Percentiles rank a stretch among this genome's conserved stretches.
Evolutionary conservation across 257 asterid species (phyloP).

Genomic region (Jacaranda mimosifolia): DNA sequence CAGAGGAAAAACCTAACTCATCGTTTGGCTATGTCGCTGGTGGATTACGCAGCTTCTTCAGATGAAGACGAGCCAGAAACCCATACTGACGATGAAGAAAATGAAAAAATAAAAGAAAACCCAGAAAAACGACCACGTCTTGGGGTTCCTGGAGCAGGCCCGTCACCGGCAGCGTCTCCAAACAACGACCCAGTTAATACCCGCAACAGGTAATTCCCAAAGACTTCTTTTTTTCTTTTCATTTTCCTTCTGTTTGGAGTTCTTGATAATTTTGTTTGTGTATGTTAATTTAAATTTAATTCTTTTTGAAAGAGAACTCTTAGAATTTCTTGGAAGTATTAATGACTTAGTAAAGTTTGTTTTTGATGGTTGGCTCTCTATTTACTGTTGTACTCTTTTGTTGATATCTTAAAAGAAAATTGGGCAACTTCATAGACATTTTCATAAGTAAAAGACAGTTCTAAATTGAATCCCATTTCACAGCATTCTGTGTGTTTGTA

Average conservation of each 20-base stretch:
- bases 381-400: neutral
- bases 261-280: neutral
- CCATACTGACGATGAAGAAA: slow-evolving; percentile 35
- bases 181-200: slow-evolving; percentile 19
- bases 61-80: slow-evolving; percentile 58
- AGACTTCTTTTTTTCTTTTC: neutral
- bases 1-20: neutral
- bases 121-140: slow-evolving; percentile 37
- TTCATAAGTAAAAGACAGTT: neutral
- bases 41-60: slow-evolving; percentile 79
- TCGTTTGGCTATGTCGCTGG: slow-evolving; percentile 68
- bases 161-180: slow-evolving; percentile 36
- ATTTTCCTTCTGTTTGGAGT: neutral
- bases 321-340: slow-evolving; percentile 1
- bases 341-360: neutral
- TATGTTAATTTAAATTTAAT: neutral
- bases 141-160: slow-evolving; percentile 34
- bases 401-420: neutral
- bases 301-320: neutral
- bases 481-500: neutral
- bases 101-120: slow-evolving; percentile 21
- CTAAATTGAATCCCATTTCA: neutral
- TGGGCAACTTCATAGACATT: neutral
- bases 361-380: neutral
- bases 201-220: slow-evolving; percentile 37